Evolutionary conservation across 345 rosid genomes (phyloP), one percentile per base, ranked within the genome.

Genomic region (Euphorbia peplus): DNA sequence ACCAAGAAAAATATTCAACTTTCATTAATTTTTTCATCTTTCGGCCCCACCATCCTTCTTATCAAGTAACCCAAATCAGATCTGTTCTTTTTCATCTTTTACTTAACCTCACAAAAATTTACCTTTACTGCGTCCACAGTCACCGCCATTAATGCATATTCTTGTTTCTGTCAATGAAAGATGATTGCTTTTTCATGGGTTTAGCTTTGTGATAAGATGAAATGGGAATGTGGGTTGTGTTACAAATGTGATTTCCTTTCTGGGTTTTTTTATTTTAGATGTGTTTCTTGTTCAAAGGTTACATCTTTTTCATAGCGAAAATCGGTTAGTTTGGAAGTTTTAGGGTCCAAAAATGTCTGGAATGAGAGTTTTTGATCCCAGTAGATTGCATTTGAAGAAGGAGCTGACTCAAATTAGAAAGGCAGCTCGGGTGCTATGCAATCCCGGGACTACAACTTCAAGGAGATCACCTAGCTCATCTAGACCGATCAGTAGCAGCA

Each of bases 371-470:
- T 73, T 83, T 78, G 88, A 87, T 80, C 92, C 92, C 48, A 87
- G 90, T 72, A 84, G 85, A 67, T 63, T 91, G 21, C 96, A n/a
- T n/a, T n/a, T n/a, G n/a, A n/a, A n/a, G n/a, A n/a, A n/a, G n/a
- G n/a, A n/a, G n/a, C n/a, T n/a, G 91, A 88, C 89, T 76, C 97
- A 91, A 84, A 91, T 95, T 83, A 78, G 91, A 46, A 95, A 95
- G 78, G 96, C 93, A 52, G 83, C 91, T n/a, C 76, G 95, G 8
- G 82, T 87, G 70, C 72, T 95, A 70, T 86, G 99, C 50, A 97
- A 95, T 83, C 99, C 99, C 7, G 97, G 93, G 1, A 91, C 97
- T 46, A 78, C 87, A 59, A 88, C 95, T 63, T 89, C 97, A 0
- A 86, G 92, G 89, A 87, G 81, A 78, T 89, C 96, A 0, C 90